Conservation (phyloP, 768 basidiomycete genomes). For the Naematelia aurantialba region DNA sequence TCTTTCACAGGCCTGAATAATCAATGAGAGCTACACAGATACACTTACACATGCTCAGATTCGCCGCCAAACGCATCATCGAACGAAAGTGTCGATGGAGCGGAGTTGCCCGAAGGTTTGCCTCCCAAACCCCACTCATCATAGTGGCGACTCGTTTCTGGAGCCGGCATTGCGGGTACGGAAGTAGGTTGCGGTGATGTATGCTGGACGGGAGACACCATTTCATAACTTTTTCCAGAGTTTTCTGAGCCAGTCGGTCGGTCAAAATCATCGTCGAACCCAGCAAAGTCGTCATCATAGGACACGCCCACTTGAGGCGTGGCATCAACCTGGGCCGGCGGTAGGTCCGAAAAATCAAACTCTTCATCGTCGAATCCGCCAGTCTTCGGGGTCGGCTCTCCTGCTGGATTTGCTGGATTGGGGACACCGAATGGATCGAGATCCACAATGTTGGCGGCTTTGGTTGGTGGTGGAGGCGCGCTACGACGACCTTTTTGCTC, state of each 20-base stretch:
- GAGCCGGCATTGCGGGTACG: neutral
- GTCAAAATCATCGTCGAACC: slow-evolving; percentile 51
- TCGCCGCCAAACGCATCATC: slow-evolving; percentile 55
- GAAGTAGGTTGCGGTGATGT: neutral
- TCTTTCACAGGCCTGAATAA: slow-evolving; percentile 55
- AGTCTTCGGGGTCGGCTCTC: slow-evolving; percentile 3
- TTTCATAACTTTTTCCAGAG: slow-evolving; percentile 44
- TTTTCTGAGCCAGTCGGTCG: slow-evolving; percentile 24
- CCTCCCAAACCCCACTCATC: slow-evolving; percentile 35
- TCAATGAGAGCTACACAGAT: slow-evolving; percentile 41
- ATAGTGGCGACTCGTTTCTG: slow-evolving; percentile 4
- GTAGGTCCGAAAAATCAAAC: slow-evolving; percentile 44
- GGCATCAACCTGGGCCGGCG: slow-evolving; percentile 38
- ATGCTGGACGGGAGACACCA: slow-evolving; percentile 30
- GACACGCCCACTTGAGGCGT: slow-evolving; percentile 7
- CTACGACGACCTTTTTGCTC: slow-evolving; percentile 24
- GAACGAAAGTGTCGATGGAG: slow-evolving; percentile 48
- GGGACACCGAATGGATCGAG: slow-evolving; percentile 37
- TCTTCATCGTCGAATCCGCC: slow-evolving; percentile 46
- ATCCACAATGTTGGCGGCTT: slow-evolving; percentile 16
- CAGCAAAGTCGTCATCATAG: slow-evolving; percentile 50
- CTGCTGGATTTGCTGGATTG: neutral
- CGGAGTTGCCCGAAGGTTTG: neutral
- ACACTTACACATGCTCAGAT: slow-evolving; percentile 35
- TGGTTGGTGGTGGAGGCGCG: slow-evolving; percentile 36